phyloP scores from a whole-genome alignment of 2,329 filamentous ascomycete genomes.

The Monosporascus sp. region DNA sequence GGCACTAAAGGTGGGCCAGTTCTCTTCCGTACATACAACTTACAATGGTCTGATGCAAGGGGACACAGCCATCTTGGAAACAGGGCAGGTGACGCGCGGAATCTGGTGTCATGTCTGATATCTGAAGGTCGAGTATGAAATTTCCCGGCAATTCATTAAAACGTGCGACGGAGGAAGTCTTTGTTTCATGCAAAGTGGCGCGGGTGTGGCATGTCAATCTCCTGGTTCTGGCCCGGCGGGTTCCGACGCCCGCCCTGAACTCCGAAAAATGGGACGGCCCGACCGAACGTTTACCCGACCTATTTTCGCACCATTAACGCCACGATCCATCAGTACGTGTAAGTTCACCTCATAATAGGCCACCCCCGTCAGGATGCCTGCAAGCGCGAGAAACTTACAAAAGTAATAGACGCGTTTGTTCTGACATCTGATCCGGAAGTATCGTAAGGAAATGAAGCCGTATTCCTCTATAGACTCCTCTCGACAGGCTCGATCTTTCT shows the following conservation, averaged over 20 bases:
- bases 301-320: background rate
- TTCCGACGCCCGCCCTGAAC: background rate
- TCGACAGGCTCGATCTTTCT: too few species aligned
- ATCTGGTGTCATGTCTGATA: background rate
- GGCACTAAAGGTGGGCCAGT: background rate
- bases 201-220: background rate
- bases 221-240: background rate
- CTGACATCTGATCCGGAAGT: too few species aligned
- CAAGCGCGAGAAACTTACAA: too few species aligned
- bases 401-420: too few species aligned
- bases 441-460: too few species aligned
- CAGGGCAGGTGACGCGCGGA: background rate
- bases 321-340: too few species aligned
- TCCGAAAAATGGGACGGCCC: background rate
- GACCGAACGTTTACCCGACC: background rate
- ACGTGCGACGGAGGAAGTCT: background rate
- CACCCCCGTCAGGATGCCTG: too few species aligned
- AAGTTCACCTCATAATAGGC: too few species aligned
- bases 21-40: background rate
- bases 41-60: background rate
- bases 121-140: background rate
- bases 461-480: too few species aligned
- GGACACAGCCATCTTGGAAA: background rate
- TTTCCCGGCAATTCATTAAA: background rate
- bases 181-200: background rate